phyloP scores from a whole-genome alignment of 176 grass and related monocot species.

The Musa schizocarpa region DNA sequence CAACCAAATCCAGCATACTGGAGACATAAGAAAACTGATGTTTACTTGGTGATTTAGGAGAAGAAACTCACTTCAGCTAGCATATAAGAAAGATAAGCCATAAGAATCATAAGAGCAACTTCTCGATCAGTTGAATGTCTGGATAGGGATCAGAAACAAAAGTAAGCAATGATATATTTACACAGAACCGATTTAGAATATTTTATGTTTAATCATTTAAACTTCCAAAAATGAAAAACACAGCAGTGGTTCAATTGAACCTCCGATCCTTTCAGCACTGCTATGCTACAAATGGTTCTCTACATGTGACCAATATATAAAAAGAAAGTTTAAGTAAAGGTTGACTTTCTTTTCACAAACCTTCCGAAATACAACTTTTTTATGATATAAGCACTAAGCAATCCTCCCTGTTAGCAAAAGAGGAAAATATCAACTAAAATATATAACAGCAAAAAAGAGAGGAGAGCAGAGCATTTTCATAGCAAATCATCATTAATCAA shows the following conservation, averaged over 20 bases:
- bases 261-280: background rate
- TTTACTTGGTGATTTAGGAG: conserved; percentile 3
- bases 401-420: conserved; percentile 46
- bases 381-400: conserved; percentile 86
- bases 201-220: background rate
- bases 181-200: background rate
- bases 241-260: background rate
- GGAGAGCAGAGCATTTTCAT: background rate
- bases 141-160: conserved; percentile 10
- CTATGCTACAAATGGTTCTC: background rate
- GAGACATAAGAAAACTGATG: conserved; percentile 1
- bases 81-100: conserved; percentile 96
- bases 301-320: background rate
- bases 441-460: background rate
- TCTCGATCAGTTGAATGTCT: conserved; percentile 97
- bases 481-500: background rate
- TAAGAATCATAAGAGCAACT: conserved; percentile 91
- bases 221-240: background rate
- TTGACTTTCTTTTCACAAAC: conserved; percentile 27
- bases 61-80: conserved; percentile 64
- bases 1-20: conserved; percentile 11
- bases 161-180: conserved; percentile 8
- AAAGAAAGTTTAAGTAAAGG: background rate
- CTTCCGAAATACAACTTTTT: conserved; percentile 92
- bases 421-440: conserved; percentile 13